phyloP scores from a whole-genome alignment of 306 rosid genomes.

The Cicer arietinum region DNA sequence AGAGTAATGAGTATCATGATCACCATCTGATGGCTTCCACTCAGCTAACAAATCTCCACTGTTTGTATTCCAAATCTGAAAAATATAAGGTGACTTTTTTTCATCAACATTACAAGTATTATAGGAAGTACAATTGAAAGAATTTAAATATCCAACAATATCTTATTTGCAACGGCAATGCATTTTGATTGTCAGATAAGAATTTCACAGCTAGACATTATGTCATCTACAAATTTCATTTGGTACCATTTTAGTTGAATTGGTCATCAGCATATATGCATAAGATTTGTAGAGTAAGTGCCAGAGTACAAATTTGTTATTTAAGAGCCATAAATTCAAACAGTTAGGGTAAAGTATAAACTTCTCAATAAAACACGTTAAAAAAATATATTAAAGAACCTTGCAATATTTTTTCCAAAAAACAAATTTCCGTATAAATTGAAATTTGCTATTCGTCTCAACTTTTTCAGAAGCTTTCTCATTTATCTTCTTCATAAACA shows the following conservation, averaged over 20 bases:
- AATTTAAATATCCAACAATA: slow-evolving; percentile 16
- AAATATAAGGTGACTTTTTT: slow-evolving; percentile 18
- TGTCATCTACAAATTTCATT: slow-evolving; percentile 1
- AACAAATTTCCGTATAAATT: neutral
- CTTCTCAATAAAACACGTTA: neutral
- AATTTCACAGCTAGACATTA: neutral
- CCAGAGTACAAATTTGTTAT: neutral
- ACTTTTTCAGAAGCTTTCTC: neutral
- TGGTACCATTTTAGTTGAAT: slow-evolving; percentile 4
- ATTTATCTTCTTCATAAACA: neutral
- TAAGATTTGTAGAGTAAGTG: neutral
- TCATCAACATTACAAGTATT: slow-evolving; percentile 9
- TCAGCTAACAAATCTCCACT: slow-evolving; percentile 54
- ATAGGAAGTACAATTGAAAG: neutral
- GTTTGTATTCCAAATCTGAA: slow-evolving; percentile 66
- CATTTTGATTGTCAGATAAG: slow-evolving; percentile 5
- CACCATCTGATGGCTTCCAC: slow-evolving; percentile 56
- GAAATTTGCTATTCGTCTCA: neutral
- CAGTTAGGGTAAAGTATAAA: neutral
- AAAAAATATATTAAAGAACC: neutral
- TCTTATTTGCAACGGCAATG: slow-evolving; percentile 9
- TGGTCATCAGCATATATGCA: neutral
- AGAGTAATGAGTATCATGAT: slow-evolving; percentile 49
- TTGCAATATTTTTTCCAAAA: neutral
- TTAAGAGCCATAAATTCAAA: slow-evolving; percentile 10